Evolutionary conservation across 1,284 basidiomycete genomes (phyloP), one percentile per base, ranked within the genome.

Genomic region (Crepidotus sp.): DNA sequence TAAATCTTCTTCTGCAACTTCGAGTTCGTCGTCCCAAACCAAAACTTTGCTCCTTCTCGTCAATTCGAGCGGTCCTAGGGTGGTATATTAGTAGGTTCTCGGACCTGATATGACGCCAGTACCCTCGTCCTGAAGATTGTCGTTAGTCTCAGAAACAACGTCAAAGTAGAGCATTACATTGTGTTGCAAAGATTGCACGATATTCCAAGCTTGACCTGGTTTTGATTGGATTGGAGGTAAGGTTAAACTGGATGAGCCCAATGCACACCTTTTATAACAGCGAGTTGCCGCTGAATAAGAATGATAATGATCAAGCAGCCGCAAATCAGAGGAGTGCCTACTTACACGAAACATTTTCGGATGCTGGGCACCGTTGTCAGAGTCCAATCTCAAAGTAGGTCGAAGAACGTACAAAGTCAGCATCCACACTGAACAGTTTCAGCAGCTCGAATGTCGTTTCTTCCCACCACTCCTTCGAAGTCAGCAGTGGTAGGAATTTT

Each of bases 401-500:
- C 36, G n/a, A 34, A 13, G 6, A 4, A 45, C 49, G 11, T 34
- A 51, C 49, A 56, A 88, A 89, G 61, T 88, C 89, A 3, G 81
- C 79, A 60, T 93, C 91, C 11, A 87, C 70, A 11, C 76, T 74
- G 58, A 92, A 92, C 15, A 93, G 58, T 52, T 81, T 80, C 47
- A 82, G 69, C 6, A 95, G 66, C 52, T 89, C 77, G 51, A 70
- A 80, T 1, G 80, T 85, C 3, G 90, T 92, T 57, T 90, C 81
- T 53, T 86, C 76, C 92, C 92, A 96, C 92, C 92, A 96, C 3
- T 67, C 58, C 53, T 88, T 90, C 6, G 81, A 84, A 7, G 84
- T 86, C 31, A 96, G 64, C 22, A 91, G 64, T 0, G 88, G 84
- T 39, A 95, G 62, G 59, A 94, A 91, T 55, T 90, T 84, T 39